Base-by-base conservation (phyloP, 2,329 filamentous ascomycete genomes). In the Fusarium heterosporum region DNA sequence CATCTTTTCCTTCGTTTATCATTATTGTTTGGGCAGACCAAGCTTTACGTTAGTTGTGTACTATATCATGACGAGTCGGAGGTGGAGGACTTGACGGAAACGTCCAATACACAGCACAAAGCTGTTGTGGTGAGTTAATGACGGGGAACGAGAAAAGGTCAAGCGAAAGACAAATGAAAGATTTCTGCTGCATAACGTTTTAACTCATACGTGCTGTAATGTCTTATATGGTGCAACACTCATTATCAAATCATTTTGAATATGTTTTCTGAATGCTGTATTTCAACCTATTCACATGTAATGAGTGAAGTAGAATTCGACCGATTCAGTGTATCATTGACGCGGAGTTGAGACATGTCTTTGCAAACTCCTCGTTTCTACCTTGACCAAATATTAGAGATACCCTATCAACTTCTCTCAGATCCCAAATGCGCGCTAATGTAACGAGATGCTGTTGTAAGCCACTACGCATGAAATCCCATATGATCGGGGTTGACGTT, bases 61-160 rank as follows among this genome's bases (percentile, higher is more conserved):
- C 59, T 61, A 60, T 69, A 71, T 53, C 61, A 68, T 58, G 59
- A 69, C 64, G 51, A 61, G 32, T 48, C 45, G 47, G 28, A 30
- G 38, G 47, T 16, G 41, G 55, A 41, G 42, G 28, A 43, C 42
- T 56, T 55, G 41, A 45, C 48, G 46, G 51, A 43, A 58, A 45
- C 19, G 34, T 45, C 19, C 40, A 22, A 50, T 19, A 38, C 41
- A 28, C 42, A 49, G 29, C 60, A 38, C 32, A 40, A 30, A 38
- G 61, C 38, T 55, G 55, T 46, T 50, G 41, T 25, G 36, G 46
- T 22, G 29, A 68, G 45, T 58, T 66, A 68, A 68, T 68, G 64
- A 68, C 40, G 55, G 48, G 22, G 65, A 64, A 64, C 26, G 58
- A 52, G 40, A 50, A 48, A 68, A 47, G 46, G 54, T n/a, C 32